A percentile compares a stretch with the other conserved stretches of the same genome.
Evolutionary conservation across 2,329 filamentous ascomycete species (phyloP).

Genomic region (Colletotrichum endophyticum): DNA sequence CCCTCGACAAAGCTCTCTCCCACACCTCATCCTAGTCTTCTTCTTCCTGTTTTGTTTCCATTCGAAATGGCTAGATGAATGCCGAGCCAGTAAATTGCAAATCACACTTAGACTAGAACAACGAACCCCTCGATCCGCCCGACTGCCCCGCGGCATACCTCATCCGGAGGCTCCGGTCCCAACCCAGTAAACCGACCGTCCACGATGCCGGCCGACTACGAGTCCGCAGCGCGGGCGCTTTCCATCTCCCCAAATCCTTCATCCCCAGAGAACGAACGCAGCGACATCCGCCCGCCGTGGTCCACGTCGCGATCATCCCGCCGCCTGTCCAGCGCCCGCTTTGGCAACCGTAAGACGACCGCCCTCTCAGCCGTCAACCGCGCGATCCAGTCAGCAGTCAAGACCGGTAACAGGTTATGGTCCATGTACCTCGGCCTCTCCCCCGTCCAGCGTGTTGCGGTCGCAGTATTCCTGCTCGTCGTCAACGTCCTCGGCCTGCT

Average conservation of each 20-base stretch:
- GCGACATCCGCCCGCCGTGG: constrained; percentile 52
- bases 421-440: constrained; percentile 61
- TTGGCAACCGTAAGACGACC: constrained; percentile 27
- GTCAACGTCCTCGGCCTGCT: constrained; percentile 65
- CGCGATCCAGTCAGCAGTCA: constrained; percentile 44
- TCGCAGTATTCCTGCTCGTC: constrained; percentile 54
- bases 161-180: constrained; percentile 7
- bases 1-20: background rate
- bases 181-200: background rate
- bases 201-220: constrained; percentile 58
- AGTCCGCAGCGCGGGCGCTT: constrained; percentile 53
- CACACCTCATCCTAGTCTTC: background rate
- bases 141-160: background rate
- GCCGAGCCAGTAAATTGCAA: background rate
- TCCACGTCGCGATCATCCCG: constrained; percentile 23
- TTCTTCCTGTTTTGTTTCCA: background rate
- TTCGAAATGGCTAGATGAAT: background rate
- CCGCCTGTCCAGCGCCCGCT: constrained; percentile 49
- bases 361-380: constrained; percentile 37
- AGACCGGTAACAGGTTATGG: constrained; percentile 48
- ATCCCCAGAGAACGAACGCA: constrained; percentile 34
- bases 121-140: background rate
- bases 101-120: background rate
- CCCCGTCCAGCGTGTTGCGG: constrained; percentile 65
- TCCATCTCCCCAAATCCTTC: constrained; percentile 44